Base-by-base conservation (phyloP, 164 flowering plant species). In the Cinnamomum micranthum region DNA sequence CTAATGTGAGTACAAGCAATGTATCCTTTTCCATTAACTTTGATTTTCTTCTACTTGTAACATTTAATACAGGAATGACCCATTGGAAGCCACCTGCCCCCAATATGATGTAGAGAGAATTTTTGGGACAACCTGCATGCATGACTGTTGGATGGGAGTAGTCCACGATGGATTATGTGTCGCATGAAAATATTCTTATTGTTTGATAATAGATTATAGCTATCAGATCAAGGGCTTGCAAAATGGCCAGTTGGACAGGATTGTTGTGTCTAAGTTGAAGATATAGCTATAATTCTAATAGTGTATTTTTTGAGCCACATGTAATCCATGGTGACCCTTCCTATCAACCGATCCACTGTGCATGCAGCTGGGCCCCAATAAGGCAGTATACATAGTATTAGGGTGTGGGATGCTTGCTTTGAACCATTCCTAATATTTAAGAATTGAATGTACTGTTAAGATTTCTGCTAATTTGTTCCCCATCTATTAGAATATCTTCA, bases 1-100 rank as follows among this genome's bases (percentile, higher is more conserved):
- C 2, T 72, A 28, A 68, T 62, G 78, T 79, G 72, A 73, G 81
- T 75, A 28, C 35, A 63, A 72, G 28, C 24, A 47, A n/a, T 41
- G 13, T n/a, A 19, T 55, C n/a, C 4, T 15, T 55, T 15, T 55
- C 5, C 20, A 15, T 55, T 20, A 15, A 15, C 60, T 20, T 55
- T 20, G 2, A 15, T 55, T 20, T 20, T 1, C 14, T 55, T 55
- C 60, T 55, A 55, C 13, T 19, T 0, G 20, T 55, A 55, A 55
- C 20, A 55, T 55, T 19, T 55, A 1, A 0, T 15, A 13, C 25
- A 55, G 60, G 60, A 55, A 55, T 55, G 17, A 6, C 6, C 60
- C 60, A 55, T 15, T 20, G 20, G 2, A 55, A 55, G 20, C 60
- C 60, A 55, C 60, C 60, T 55, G 6, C 20, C 60, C 17, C 4